phyloP scores from a whole-genome alignment of 2,329 filamentous ascomycete genomes.

The Hypoxylon sp. region DNA sequence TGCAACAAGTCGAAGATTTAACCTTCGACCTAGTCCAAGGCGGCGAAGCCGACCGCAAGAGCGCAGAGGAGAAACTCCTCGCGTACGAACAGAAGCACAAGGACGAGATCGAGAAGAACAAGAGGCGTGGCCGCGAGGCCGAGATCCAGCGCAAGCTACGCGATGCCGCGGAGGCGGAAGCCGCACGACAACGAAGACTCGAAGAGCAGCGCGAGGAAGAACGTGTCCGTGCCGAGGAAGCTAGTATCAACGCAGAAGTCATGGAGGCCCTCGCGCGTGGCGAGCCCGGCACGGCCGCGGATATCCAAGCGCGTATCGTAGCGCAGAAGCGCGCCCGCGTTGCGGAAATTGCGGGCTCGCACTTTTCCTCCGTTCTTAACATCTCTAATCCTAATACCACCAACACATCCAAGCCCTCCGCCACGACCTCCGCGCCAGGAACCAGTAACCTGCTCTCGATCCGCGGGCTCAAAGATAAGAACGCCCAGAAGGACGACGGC shows the following conservation, averaged over 20 bases:
- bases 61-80: constrained; percentile 60
- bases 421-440: constrained; percentile 44
- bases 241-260: constrained; percentile 75
- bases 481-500: constrained; percentile 58
- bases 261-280: constrained; percentile 77
- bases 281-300: constrained; percentile 70
- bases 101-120: constrained; percentile 74
- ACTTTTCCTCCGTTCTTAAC: constrained; percentile 48
- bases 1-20: constrained; percentile 91
- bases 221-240: constrained; percentile 74
- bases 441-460: constrained; percentile 68
- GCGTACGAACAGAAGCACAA: constrained; percentile 81
- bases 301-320: constrained; percentile 71
- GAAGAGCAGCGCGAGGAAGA: constrained; percentile 77
- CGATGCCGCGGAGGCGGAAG: constrained; percentile 75
- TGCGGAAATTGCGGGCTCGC: constrained; percentile 59
- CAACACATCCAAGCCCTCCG: constrained; percentile 50
- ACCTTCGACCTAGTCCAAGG: constrained; percentile 88
- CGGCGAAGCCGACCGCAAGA: constrained; percentile 70
- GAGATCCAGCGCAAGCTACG: constrained; percentile 66
- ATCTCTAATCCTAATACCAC: constrained; percentile 40
- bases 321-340: constrained; percentile 80
- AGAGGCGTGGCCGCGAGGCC: constrained; percentile 66
- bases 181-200: constrained; percentile 71
- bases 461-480: constrained; percentile 80